A percentile compares a stretch with the other conserved stretches of the same genome.
Evolutionary conservation across 1,139 yeast species (phyloP).

Genomic region (Eremothecium cymbalariae): DNA sequence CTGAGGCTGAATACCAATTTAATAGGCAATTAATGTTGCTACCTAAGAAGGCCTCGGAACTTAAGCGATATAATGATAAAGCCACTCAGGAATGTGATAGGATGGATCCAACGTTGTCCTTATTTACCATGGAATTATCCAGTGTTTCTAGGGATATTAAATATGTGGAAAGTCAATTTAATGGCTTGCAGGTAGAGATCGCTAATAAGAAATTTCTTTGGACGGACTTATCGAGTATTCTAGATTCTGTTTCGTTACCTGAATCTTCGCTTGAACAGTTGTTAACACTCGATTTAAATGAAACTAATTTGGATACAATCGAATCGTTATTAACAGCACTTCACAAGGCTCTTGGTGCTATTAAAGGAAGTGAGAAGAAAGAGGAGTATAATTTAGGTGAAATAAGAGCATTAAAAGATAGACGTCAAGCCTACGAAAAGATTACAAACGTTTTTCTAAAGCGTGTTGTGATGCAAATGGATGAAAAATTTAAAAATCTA

Average conservation of each 20-base stretch:
- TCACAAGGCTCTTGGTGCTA: slow-evolving; percentile 56
- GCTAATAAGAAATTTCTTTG: slow-evolving; percentile 70
- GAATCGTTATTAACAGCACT: slow-evolving; percentile 56
- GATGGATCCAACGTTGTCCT: slow-evolving; percentile 47
- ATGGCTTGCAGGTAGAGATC: slow-evolving; percentile 77
- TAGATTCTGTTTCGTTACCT: slow-evolving; percentile 62
- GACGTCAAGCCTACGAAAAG: slow-evolving; percentile 51
- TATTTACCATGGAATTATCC: slow-evolving; percentile 51
- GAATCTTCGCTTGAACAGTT: slow-evolving; percentile 46
- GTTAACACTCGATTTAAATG: slow-evolving; percentile 40
- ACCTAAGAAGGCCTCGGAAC: slow-evolving; percentile 35
- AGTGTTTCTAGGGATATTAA: slow-evolving; percentile 60
- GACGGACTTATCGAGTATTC: slow-evolving; percentile 58
- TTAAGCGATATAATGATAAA: slow-evolving; percentile 39
- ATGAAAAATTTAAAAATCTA: slow-evolving; percentile 37
- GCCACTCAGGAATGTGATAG: slow-evolving; percentile 54
- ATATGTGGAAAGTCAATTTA: slow-evolving; percentile 65
- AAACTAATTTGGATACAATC: slow-evolving; percentile 41
- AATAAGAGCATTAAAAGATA: slow-evolving; percentile 69
- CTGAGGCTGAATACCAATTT: slow-evolving; percentile 42
- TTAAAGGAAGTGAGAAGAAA: slow-evolving; percentile 40
- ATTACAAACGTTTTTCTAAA: slow-evolving; percentile 47
- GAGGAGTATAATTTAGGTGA: slow-evolving; percentile 46
- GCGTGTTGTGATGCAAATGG: slow-evolving; percentile 42
- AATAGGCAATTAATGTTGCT: slow-evolving; percentile 35